Conservation (phyloP, 495 filamentous ascomycete species). For the Neurospora sp. region DNA sequence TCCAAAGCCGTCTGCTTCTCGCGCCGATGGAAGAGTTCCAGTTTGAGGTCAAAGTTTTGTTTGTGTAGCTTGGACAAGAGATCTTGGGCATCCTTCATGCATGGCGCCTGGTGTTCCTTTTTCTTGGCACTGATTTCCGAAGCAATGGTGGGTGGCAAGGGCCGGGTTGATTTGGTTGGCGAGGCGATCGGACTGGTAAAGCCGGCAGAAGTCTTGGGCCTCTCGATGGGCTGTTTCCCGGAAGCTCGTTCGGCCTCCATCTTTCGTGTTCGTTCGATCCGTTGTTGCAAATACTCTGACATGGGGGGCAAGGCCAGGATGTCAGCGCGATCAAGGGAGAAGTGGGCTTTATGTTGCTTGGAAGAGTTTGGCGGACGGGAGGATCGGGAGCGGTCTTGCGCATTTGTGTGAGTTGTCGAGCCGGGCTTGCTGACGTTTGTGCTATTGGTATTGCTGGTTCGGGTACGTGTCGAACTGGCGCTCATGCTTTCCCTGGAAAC, state of each 20-base stretch:
- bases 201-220: not conserved
- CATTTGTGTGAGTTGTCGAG: constrained; percentile 16
- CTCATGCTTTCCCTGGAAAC: constrained; percentile 30
- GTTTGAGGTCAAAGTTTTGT: constrained; percentile 83
- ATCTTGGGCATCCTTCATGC: constrained; percentile 38
- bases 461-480: constrained; percentile 25
- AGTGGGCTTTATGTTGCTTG: constrained; percentile 17
- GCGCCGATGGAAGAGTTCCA: constrained; percentile 70
- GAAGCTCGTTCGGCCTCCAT: constrained; percentile 33
- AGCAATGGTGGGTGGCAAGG: constrained; percentile 16
- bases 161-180: not conserved
- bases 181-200: constrained; percentile 7
- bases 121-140: constrained; percentile 16
- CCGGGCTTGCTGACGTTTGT: not conserved
- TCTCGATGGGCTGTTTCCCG: not conserved
- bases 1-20: constrained; percentile 45
- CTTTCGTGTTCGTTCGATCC: constrained; percentile 38
- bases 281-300: constrained; percentile 41
- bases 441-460: constrained; percentile 29
- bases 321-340: constrained; percentile 23
- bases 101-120: constrained; percentile 24
- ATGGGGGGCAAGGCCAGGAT: constrained; percentile 19
- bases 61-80: constrained; percentile 58
- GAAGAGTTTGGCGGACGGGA: not conserved
- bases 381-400: constrained; percentile 14